A percentile compares a stretch with the other conserved stretches of the same genome.
Conservation (phyloP, 768 basidiomycete species). For the Auriculariales sp. region DNA sequence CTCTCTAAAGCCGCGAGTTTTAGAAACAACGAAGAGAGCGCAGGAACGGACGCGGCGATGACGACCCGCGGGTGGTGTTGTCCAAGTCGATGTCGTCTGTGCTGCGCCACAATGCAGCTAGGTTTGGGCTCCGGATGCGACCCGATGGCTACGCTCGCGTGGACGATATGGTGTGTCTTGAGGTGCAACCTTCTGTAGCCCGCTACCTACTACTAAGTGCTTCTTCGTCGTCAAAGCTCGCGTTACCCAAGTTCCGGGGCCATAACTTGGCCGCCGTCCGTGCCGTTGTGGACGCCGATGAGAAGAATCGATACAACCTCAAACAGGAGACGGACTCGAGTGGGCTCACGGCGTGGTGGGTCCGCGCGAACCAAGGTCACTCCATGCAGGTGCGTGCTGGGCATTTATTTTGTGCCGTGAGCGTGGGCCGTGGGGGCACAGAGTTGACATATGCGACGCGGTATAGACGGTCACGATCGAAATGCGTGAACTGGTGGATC, state of each 20-base stretch:
- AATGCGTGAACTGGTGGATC: conserved; percentile 38
- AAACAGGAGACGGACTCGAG: conserved; percentile 30
- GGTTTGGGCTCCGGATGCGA: conserved; percentile 61
- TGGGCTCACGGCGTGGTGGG: conserved; percentile 53
- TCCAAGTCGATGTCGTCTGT: conserved; percentile 87
- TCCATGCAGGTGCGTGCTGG: conserved; percentile 46
- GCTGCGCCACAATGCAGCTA: conserved; percentile 77
- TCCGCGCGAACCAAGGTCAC: conserved; percentile 84
- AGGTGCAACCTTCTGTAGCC: not conserved
- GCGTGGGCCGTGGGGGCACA: not conserved
- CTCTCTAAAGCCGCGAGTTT: no score
- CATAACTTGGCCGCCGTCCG: conserved; percentile 41
- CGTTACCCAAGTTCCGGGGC: conserved; percentile 49
- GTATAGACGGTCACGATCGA: conserved; percentile 57
- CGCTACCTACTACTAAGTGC: not conserved
- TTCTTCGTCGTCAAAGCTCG: conserved; percentile 40
- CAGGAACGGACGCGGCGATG: conserved; percentile 18
- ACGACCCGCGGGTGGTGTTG: conserved; percentile 51
- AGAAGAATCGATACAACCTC: conserved; percentile 52
- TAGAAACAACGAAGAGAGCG: no score
- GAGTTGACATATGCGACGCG: not conserved
- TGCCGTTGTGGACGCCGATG: conserved; percentile 50
- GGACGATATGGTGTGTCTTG: conserved; percentile 55
- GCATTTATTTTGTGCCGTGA: not conserved
- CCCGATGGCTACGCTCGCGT: conserved; percentile 78